phyloP scores from a whole-genome alignment of 192 early-diverging fungal genomes.

The Pecoramyces ruminantium region DNA sequence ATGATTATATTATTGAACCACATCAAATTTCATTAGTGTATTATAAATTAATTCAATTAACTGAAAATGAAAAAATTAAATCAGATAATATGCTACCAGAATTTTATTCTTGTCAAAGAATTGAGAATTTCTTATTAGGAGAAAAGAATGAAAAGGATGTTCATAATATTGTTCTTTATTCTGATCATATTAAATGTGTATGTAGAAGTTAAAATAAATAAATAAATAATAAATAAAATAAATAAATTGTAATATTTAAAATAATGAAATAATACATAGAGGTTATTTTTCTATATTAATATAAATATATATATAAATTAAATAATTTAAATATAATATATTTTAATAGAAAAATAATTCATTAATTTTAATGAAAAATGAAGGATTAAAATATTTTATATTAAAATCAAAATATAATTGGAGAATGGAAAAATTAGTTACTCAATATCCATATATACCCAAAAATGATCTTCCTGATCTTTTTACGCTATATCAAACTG shows the following conservation, averaged over 20 bases:
- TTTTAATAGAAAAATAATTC: slow-evolving; percentile 18
- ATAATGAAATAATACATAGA: background rate
- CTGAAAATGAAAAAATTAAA: background rate
- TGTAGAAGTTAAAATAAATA: too few species aligned
- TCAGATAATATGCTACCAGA: slow-evolving; percentile 13
- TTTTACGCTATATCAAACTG: slow-evolving; percentile 74
- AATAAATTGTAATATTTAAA: too few species aligned
- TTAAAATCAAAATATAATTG: slow-evolving; percentile 53
- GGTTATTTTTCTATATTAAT: background rate
- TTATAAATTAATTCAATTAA: slow-evolving; percentile 15
- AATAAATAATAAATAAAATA: too few species aligned
- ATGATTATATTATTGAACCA: slow-evolving; percentile 4
- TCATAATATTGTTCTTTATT: background rate
- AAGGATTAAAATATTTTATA: slow-evolving; percentile 20
- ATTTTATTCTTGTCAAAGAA: slow-evolving; percentile 21
- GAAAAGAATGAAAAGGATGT: slow-evolving; percentile 4
- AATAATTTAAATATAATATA: slow-evolving; percentile 39
- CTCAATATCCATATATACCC: slow-evolving; percentile 51
- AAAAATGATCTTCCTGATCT: slow-evolving; percentile 27
- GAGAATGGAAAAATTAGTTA: slow-evolving; percentile 38
- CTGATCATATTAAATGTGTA: slow-evolving; percentile 12
- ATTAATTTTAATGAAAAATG: background rate
- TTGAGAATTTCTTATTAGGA: slow-evolving; percentile 20
- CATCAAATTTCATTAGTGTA: slow-evolving; percentile 24
- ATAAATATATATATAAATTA: slow-evolving; percentile 11